Conservation (phyloP, 331 rosid genomes). For the Phaseolus coccineus region DNA sequence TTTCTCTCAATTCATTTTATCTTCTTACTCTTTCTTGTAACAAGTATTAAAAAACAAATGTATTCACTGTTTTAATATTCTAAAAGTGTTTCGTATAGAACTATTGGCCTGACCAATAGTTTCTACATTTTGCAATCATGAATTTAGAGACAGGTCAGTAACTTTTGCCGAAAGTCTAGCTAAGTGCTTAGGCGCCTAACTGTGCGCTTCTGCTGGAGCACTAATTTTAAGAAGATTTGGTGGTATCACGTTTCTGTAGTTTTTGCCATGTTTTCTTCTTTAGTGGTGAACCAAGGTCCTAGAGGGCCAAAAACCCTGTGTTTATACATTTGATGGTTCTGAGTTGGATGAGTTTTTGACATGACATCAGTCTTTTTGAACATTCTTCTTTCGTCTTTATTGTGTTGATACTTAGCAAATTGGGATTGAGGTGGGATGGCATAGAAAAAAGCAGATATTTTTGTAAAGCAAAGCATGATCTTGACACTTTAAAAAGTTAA, state of each 20-base stretch:
- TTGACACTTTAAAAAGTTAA: slow-evolving; percentile 5
- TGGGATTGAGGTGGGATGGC: neutral
- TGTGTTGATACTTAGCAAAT: slow-evolving; percentile 7
- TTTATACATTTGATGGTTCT: slow-evolving; percentile 1
- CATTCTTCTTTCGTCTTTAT: slow-evolving; percentile 30
- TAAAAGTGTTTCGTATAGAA: neutral
- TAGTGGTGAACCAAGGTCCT: neutral
- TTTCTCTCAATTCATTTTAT: neutral
- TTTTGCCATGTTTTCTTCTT: neutral
- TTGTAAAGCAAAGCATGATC: slow-evolving; percentile 16
- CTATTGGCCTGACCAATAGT: neutral
- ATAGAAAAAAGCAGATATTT: slow-evolving; percentile 31
- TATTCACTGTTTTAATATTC: neutral
- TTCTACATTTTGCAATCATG: slow-evolving; percentile 11
- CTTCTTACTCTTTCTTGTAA: neutral
- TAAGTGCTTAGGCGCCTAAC: slow-evolving; percentile 1
- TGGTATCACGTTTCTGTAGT: neutral
- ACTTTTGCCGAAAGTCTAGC: slow-evolving; percentile 40
- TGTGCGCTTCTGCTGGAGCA: neutral
- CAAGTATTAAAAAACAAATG: neutral
- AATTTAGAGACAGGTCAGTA: neutral
- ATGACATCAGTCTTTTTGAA: slow-evolving; percentile 39
- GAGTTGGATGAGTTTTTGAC: slow-evolving; percentile 1
- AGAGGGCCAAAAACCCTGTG: neutral
- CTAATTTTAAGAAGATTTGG: neutral